Evolutionary conservation across 129 eudicot genomes (phyloP).

Genomic region (Tagetes patula): DNA sequence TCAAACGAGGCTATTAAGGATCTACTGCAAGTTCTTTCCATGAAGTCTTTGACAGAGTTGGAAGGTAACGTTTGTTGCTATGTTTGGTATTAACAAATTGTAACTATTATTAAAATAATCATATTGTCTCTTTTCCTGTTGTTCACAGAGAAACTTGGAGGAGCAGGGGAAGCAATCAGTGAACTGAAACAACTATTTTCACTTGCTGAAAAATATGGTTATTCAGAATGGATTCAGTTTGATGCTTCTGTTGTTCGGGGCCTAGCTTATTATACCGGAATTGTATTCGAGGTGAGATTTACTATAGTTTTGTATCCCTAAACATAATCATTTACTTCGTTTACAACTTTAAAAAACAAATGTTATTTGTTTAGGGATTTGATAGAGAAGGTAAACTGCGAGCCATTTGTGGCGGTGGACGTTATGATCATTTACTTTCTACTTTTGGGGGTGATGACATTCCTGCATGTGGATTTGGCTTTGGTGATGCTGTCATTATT

Average conservation of each 20-base stretch:
- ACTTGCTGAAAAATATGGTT: slow-evolving; percentile 87
- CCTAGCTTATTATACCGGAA: slow-evolving; percentile 95
- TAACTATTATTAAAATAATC: neutral
- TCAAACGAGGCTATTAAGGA: slow-evolving; percentile 77
- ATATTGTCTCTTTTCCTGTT: slow-evolving; percentile 5
- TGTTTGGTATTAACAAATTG: neutral
- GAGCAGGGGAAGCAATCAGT: slow-evolving; percentile 67
- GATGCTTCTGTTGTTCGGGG: slow-evolving; percentile 99
- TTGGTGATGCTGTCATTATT: slow-evolving; percentile 94
- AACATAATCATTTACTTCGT: neutral
- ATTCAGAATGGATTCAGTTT: slow-evolving; percentile 95
- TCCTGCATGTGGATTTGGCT: slow-evolving; percentile 98
- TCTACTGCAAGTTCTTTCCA: slow-evolving; percentile 73
- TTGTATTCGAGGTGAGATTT: slow-evolving; percentile 80
- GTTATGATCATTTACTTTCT: slow-evolving; percentile 78
- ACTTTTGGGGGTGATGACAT: slow-evolving; percentile 94
- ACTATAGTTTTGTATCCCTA: neutral
- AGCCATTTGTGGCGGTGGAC: slow-evolving; percentile 98
- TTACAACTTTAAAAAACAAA: neutral
- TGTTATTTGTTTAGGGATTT: slow-evolving; percentile 58
- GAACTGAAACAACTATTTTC: slow-evolving; percentile 83
- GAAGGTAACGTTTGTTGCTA: slow-evolving; percentile 60
- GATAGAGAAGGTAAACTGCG: slow-evolving; percentile 88
- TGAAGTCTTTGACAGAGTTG: slow-evolving; percentile 74
- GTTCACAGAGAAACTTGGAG: slow-evolving; percentile 86